phyloP scores from a whole-genome alignment of 2,329 filamentous ascomycete genomes.

The Pyrenochaeta sp. region DNA sequence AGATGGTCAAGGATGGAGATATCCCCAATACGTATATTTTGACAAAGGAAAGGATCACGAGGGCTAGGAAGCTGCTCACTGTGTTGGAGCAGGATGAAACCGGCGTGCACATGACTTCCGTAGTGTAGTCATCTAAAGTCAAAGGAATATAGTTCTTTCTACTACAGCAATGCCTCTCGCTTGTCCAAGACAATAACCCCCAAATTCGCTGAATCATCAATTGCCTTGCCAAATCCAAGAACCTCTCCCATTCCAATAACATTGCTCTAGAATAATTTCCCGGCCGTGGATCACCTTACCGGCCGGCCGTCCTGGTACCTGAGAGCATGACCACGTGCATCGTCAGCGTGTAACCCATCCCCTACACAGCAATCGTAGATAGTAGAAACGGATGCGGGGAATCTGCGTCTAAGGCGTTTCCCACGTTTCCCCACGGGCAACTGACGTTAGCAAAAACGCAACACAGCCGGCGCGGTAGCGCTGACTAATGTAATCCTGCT shows the following conservation, averaged over 20 bases:
- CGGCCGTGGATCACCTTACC: no score
- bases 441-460: conserved; percentile 4
- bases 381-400: conserved; percentile 1
- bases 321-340: no score
- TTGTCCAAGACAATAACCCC: no score
- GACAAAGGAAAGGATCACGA: conserved; percentile 43
- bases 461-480: conserved; percentile 6
- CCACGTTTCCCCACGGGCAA: not conserved
- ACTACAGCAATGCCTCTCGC: no score
- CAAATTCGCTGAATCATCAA: no score
- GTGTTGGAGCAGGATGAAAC: conserved; percentile 43
- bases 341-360: no score
- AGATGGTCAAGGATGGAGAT: conserved; percentile 43
- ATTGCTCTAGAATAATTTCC: no score
- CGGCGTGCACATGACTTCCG: conserved; percentile 35
- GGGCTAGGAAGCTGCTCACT: conserved; percentile 38
- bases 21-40: conserved; percentile 50
- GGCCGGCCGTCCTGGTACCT: no score
- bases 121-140: conserved; percentile 33
- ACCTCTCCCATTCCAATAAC: no score
- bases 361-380: no score
- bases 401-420: conserved; percentile 10
- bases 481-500: conserved; percentile 7
- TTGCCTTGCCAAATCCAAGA: no score
- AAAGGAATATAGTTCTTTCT: no score